Evolutionary conservation across 768 basidiomycete genomes (phyloP).

Genomic region (Mrakia hoshinonis): DNA sequence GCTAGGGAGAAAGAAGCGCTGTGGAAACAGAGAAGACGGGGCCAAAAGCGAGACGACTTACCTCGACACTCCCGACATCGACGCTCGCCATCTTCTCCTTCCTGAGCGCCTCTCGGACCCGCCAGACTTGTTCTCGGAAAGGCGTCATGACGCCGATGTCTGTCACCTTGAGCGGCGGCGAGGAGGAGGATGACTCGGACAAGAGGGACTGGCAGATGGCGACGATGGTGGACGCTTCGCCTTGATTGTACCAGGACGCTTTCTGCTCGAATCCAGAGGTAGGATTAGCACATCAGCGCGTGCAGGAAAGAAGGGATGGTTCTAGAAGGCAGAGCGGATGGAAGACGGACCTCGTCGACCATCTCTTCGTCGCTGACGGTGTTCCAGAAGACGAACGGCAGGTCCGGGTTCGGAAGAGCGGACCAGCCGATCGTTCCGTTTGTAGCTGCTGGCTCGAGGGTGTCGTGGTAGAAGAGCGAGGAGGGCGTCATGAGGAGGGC

Average conservation of each 20-base stretch:
- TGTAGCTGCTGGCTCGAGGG: conserved; percentile 35
- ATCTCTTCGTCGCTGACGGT: conserved; percentile 36
- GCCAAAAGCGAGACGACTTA: not conserved
- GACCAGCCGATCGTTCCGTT: conserved; percentile 34
- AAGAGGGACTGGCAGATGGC: conserved; percentile 32
- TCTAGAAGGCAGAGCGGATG: not conserved
- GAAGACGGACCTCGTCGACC: conserved; percentile 38
- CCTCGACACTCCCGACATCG: conserved; percentile 42
- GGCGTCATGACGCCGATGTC: conserved; percentile 42
- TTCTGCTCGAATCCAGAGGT: not conserved
- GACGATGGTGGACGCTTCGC: conserved; percentile 35
- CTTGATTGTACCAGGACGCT: conserved; percentile 37
- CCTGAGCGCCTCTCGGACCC: conserved; percentile 37
- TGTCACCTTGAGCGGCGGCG: conserved; percentile 29
- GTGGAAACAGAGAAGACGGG: not conserved
- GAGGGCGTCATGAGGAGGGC: conserved; percentile 41
- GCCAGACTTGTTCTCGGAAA: conserved; percentile 43
- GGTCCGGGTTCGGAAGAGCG: conserved; percentile 32
- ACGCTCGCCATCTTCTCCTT: conserved; percentile 33
- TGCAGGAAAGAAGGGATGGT: not conserved
- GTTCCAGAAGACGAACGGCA: conserved; percentile 39
- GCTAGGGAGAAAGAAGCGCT: not conserved
- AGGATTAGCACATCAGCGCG: too few species aligned
- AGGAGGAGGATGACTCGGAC: conserved; percentile 1
- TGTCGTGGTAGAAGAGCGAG: conserved; percentile 40